Base-by-base conservation (phyloP, 345 rosid genomes). In the Viola odorata region DNA sequence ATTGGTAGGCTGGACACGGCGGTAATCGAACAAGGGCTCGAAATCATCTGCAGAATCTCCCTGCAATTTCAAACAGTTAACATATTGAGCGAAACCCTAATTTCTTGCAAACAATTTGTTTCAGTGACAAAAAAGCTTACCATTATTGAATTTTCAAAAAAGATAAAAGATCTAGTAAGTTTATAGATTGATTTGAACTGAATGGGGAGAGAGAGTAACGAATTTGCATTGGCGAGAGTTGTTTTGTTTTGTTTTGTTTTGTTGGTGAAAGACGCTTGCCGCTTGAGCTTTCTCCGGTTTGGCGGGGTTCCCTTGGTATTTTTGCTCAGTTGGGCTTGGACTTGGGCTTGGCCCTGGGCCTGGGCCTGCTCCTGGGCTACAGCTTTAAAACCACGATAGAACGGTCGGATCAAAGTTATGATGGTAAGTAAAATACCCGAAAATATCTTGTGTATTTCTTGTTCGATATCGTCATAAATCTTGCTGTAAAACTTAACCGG, bases 21-120 rank as follows among this genome's bases (percentile, higher is more conserved):
- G 69, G 69, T 88, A 88, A 72, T 85, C 86, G 66, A 88, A 88
- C 63, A 88, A 75, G 12, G 89, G 85, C 51, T 85, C 91, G n/a
- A 88, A 72, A 44, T 88, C 91, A n/a, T 88, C 91, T 13, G 69
- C 60, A 14, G 70, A 72, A 62, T 82, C 87, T 15, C 67, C 80
- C 96, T 80, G 69, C 70, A 63, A 69, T 55, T 55, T 63, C 39
- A 71, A 62, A 13, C 14, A 58, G 44, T 14, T 16, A 9, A 45
- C 9, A 1, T 7, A 47, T 10, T 6, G 5, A 11, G 11, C 50
- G 50, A 47, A 47, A 47, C 50, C 11, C n/a, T 11, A 47, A 47
- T 47, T 47, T 10, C 50, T 23, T 23, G 32, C 32, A 23, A 23
- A 2, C 32, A 23, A 23, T 0, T 23, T 23, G n/a, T 23, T 23